Evolutionary conservation across 768 basidiomycete genomes (phyloP), one percentile per base, ranked within the genome.

Genomic region (Leccinum imitatum): DNA sequence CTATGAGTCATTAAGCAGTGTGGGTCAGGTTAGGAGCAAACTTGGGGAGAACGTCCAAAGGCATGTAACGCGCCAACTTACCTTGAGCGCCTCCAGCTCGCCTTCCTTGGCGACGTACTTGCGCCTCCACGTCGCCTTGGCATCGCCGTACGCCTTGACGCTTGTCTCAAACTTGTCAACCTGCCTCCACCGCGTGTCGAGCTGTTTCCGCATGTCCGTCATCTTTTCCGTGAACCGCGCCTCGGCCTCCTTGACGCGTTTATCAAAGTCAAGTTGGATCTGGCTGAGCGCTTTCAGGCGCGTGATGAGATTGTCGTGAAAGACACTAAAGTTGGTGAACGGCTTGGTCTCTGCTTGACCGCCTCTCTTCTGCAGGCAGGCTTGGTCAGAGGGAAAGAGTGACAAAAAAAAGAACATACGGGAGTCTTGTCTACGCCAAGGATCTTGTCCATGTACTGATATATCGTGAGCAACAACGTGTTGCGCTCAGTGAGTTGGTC

Each of bases 381-480:
- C 15, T 4, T 23, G 27, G 46, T 61, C 31, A 61, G 44, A 14
- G 3, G 30, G 11, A 6, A 54, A 13, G 21, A 59, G 5, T 25
- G n/a, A 54, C 50, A 57, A n/a, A 19, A 19, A 33, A 44, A 44
- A n/a, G 54, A 17, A 79, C 89, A 65, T 65, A 93, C 90, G 41
- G 89, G 86, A 0, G 88, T 89, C 79, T 89, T 92, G 69, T 94
- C 91, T 21, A 92, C 87, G 1, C 94, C 94, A 17, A 95, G 79
- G 64, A 97, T 93, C 78, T 90, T 91, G 67, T 97, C 95, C 81
- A 96, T 84, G 70, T 95, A 95, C 75, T 97, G 94, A 73, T 93
- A 97, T 27, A 97, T 91, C 8, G 93, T 93, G 66, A 97, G 78
- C 56, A 98, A 77, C 31, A 98, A 79, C 25, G 93, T 95, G 71